These are phyloP conservation scores for Leccinum uliginosum DNA, from an alignment of 768 basidiomycete species.

Conservation along the genomic window DNA sequence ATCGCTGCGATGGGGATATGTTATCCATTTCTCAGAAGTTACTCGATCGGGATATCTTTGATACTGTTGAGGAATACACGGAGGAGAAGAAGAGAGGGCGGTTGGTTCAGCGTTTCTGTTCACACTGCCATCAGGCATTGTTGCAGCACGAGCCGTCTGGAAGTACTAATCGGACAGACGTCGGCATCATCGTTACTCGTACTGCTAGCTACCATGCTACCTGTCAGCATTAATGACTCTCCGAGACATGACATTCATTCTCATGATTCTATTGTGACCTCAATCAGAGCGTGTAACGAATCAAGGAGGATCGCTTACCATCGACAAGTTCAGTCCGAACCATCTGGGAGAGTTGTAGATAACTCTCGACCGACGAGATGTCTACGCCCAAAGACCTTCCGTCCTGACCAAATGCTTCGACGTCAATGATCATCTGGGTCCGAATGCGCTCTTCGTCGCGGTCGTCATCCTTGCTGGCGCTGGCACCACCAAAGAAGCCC, in stretches of 20 bases:
- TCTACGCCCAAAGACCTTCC: conserved; percentile 66
- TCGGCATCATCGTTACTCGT: conserved; percentile 47
- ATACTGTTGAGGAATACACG: conserved; percentile 57
- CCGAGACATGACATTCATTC: not conserved
- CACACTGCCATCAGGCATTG: conserved; percentile 49
- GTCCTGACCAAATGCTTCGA: conserved; percentile 78
- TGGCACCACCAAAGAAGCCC: conserved; percentile 67
- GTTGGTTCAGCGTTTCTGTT: conserved; percentile 49
- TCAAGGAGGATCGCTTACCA: conserved; percentile 14
- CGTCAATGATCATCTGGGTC: conserved; percentile 78
- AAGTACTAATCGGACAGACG: conserved; percentile 14
- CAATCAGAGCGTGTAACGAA: not conserved
- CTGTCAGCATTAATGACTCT: conserved; percentile 31
- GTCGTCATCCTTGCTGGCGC: conserved; percentile 51
- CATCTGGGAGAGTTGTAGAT: conserved; percentile 53
- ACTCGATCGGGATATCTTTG: conserved; percentile 77
- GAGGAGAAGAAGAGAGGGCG: conserved; percentile 60
- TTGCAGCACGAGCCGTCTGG: conserved; percentile 19
- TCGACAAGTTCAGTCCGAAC: conserved; percentile 44
- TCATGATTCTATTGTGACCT: conserved; percentile 11
- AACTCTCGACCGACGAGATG: conserved; percentile 49
- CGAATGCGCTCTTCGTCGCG: conserved; percentile 88
- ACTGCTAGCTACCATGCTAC: conserved; percentile 56
- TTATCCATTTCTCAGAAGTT: conserved; percentile 79
- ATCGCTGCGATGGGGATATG: conserved; percentile 89